A percentile compares a stretch with the other conserved stretches of the same genome.
These are phyloP conservation scores for Saccharomyces pastorianus DNA, from an alignment of 1,139 yeast species.

Conservation along the genomic window DNA sequence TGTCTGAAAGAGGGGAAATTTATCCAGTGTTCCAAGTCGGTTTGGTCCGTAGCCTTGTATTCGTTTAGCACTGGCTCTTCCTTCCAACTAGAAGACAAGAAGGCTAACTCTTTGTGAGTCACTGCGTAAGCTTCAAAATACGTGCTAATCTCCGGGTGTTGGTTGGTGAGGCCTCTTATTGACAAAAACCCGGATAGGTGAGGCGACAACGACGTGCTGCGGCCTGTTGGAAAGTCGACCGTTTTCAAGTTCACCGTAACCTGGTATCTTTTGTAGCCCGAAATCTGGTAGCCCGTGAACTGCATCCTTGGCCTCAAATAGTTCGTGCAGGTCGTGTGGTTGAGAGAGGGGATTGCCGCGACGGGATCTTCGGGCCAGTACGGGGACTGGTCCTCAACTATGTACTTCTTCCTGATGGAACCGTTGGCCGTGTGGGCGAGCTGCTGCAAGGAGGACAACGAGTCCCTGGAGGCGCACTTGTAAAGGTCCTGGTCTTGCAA, in stretches of 20 bases:
- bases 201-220: conserved; percentile 13
- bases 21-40: conserved; percentile 83
- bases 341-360: neutral
- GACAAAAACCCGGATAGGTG: conserved; percentile 69
- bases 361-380: neutral
- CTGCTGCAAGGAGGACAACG: conserved; percentile 17
- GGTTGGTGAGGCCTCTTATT: conserved; percentile 70
- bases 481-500: conserved; percentile 6
- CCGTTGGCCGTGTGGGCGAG: conserved; percentile 5
- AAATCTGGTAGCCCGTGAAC: conserved; percentile 30
- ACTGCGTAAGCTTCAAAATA: conserved; percentile 84
- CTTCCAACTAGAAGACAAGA: conserved; percentile 39
- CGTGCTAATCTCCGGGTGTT: conserved; percentile 72
- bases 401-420: conserved; percentile 6
- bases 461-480: conserved; percentile 17
- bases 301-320: conserved; percentile 23
- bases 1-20: conserved; percentile 46
- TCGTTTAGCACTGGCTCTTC: conserved; percentile 43
- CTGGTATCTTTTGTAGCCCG: conserved; percentile 31
- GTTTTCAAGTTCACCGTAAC: conserved; percentile 26
- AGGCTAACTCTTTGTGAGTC: conserved; percentile 44
- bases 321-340: conserved; percentile 11
- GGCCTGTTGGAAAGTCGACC: conserved; percentile 20
- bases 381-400: conserved; percentile 6
- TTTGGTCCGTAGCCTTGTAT: conserved; percentile 42